Percentiles rank a stretch among this genome's conserved stretches.
These are phyloP conservation scores for Pseudozyma flocculosa DNA, from an alignment of 1,284 basidiomycete genomes.

Conservation along the genomic window DNA sequence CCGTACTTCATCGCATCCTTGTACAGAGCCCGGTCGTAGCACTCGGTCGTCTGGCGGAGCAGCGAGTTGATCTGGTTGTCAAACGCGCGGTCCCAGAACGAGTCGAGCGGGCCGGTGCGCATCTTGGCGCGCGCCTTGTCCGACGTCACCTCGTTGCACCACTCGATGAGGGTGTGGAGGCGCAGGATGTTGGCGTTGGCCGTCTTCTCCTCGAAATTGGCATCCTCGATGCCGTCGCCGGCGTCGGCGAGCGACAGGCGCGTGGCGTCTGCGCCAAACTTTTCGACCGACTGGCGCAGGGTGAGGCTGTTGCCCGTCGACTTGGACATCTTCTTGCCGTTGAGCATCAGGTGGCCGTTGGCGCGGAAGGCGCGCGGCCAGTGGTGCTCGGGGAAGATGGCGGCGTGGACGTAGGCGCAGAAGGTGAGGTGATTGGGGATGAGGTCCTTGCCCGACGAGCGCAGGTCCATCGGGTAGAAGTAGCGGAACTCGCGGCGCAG, in stretches of 20 bases:
- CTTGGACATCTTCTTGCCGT: slow-evolving; percentile 99
- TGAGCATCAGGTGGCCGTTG: slow-evolving; percentile 96
- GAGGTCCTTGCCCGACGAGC: slow-evolving; percentile 98
- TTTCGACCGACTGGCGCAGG: slow-evolving; percentile 53
- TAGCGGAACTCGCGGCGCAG: slow-evolving; percentile 92
- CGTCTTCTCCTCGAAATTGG: slow-evolving; percentile 97
- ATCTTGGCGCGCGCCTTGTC: slow-evolving; percentile 68
- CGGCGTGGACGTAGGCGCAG: slow-evolving; percentile 89
- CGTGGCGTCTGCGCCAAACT: slow-evolving; percentile 91
- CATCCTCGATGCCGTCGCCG: slow-evolving; percentile 95
- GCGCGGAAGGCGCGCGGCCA: slow-evolving; percentile 90
- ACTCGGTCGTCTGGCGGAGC: slow-evolving; percentile 71
- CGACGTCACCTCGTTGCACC: slow-evolving; percentile 79
- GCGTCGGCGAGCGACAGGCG: slow-evolving; percentile 91
- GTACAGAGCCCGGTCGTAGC: slow-evolving; percentile 74
- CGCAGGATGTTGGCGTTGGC: slow-evolving; percentile 97
- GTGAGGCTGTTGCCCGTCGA: slow-evolving; percentile 70
- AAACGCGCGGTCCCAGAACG: slow-evolving; percentile 74
- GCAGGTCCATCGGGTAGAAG: slow-evolving; percentile 98
- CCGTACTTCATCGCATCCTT: slow-evolving; percentile 93
- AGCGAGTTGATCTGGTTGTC: slow-evolving; percentile 87
- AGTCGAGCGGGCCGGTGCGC: slow-evolving; percentile 62
- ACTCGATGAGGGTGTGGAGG: slow-evolving; percentile 83
- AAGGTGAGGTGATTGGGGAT: slow-evolving; percentile 97
- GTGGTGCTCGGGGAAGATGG: slow-evolving; percentile 89